Evolutionary conservation across 495 filamentous ascomycete species (phyloP).

Genomic region (Venustampulla echinocandica): DNA sequence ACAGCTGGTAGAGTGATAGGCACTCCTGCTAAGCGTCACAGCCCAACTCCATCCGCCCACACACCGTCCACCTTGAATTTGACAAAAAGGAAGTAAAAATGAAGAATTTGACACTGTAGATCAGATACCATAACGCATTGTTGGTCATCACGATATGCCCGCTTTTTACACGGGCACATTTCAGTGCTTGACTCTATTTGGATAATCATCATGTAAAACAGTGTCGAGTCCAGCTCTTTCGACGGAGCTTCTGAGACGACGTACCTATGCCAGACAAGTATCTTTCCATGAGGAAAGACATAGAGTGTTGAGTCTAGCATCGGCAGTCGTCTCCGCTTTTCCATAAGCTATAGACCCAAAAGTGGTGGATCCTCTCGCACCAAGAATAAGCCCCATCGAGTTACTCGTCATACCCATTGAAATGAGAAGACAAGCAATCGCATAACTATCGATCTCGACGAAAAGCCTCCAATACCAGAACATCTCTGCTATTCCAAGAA

Average conservation of each 20-base stretch:
- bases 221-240: conserved; percentile 51
- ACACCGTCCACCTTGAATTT: neutral
- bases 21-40: too few species aligned
- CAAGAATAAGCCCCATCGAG: conserved; percentile 99
- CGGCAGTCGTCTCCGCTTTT: conserved; percentile 39
- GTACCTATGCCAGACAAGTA: conserved; percentile 21
- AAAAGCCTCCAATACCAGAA: conserved; percentile 44
- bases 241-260: conserved; percentile 48
- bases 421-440: conserved; percentile 66
- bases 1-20: too few species aligned
- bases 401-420: conserved; percentile 58
- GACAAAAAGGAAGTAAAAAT: neutral
- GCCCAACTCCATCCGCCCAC: too few species aligned
- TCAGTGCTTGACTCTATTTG: conserved; percentile 99
- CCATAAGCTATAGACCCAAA: conserved; percentile 59
- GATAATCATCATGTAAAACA: conserved; percentile 89
- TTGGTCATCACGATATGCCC: conserved; percentile 53
- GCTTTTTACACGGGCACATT: conserved; percentile 44
- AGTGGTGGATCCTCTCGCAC: conserved; percentile 74
- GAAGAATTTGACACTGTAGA: conserved; percentile 40
- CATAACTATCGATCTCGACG: conserved; percentile 97
- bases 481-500: conserved; percentile 23
- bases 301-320: conserved; percentile 17
- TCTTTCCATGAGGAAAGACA: conserved; percentile 24
- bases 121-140: conserved; percentile 92